A percentile compares a stretch with the other conserved stretches of the same genome.
Evolutionary conservation across 805 yeast species (phyloP).

Genomic region (Yamadazyma philogaea): DNA sequence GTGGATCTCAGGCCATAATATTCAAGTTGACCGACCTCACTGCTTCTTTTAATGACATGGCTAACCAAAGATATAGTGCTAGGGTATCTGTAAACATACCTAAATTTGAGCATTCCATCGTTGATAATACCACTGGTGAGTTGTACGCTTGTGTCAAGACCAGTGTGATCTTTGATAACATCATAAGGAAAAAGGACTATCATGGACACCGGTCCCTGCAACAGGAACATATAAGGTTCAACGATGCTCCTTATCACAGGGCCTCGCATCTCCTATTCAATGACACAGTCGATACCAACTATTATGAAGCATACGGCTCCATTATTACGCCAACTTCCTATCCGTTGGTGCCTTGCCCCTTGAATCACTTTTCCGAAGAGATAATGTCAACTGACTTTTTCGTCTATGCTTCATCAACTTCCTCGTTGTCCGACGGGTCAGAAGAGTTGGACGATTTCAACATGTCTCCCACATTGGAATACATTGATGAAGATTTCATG

Average conservation of each 20-base stretch:
- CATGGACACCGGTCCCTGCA: conserved; percentile 49
- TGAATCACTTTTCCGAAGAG: conserved; percentile 28
- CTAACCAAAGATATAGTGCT: conserved; percentile 61
- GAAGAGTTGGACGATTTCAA: conserved; percentile 1
- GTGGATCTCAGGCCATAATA: conserved; percentile 10
- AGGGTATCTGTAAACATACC: conserved; percentile 52
- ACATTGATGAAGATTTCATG: conserved; percentile 28
- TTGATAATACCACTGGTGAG: conserved; percentile 10
- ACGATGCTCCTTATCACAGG: conserved; percentile 85
- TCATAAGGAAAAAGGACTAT: conserved; percentile 51
- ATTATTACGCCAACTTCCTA: conserved; percentile 60
- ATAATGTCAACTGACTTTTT: conserved; percentile 16
- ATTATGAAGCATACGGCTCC: conserved; percentile 48
- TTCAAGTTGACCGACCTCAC: conserved; percentile 22
- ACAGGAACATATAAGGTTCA: conserved; percentile 58
- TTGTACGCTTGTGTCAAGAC: conserved; percentile 49
- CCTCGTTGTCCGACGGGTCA: conserved; percentile 1
- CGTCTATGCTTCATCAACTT: conserved; percentile 1
- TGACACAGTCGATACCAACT: conserved; percentile 44
- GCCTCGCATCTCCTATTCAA: conserved; percentile 65
- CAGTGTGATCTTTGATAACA: conserved; percentile 56
- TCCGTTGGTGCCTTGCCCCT: conserved; percentile 62
- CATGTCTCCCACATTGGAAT: conserved; percentile 23
- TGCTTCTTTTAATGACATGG: conserved; percentile 62
- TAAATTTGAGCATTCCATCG: conserved; percentile 33